A percentile compares a stretch with the other conserved stretches of the same genome.
phyloP scores from a whole-genome alignment of 1,284 basidiomycete species.

The Xerocomus tenax region DNA sequence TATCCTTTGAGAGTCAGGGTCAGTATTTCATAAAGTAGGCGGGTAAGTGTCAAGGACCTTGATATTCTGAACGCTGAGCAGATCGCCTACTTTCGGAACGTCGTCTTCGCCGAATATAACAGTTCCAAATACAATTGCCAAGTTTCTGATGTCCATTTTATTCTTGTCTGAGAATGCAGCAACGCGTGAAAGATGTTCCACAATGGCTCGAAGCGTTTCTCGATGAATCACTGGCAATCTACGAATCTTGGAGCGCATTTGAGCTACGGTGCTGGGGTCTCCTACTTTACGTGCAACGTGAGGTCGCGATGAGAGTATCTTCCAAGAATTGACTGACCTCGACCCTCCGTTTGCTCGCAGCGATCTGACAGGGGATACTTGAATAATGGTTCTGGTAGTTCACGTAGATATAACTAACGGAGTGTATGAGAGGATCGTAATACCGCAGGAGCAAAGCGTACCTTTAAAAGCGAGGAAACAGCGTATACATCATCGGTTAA shows the following conservation, averaged over 20 bases:
- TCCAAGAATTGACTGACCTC: conserved; percentile 40
- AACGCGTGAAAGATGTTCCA: conserved; percentile 82
- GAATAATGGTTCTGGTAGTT: conserved; percentile 91
- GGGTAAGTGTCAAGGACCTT: conserved; percentile 46
- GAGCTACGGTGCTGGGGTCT: conserved; percentile 62
- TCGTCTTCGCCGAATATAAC: conserved; percentile 89
- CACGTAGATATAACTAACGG: conserved; percentile 72
- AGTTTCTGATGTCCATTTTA: conserved; percentile 91
- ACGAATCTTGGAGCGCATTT: conserved; percentile 74
- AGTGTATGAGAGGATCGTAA: conserved; percentile 10
- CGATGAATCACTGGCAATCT: conserved; percentile 82
- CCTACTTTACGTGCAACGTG: conserved; percentile 40
- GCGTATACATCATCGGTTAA: conserved; percentile 79
- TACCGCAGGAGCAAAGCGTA: conserved; percentile 27
- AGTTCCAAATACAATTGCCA: conserved; percentile 78
- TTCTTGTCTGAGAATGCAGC: conserved; percentile 65
- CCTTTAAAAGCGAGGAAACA: conserved; percentile 88
- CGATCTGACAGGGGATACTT: conserved; percentile 76
- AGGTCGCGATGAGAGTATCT: neutral
- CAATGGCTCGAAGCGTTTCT: conserved; percentile 76
- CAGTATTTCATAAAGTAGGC: neutral
- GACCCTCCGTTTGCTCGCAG: conserved; percentile 70
- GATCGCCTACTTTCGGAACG: conserved; percentile 63
- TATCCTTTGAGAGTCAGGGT: conserved; percentile 48
- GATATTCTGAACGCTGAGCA: conserved; percentile 59